Base-by-base conservation (phyloP, 2,329 filamentous ascomycete species). In the Cytospora piceae region DNA sequence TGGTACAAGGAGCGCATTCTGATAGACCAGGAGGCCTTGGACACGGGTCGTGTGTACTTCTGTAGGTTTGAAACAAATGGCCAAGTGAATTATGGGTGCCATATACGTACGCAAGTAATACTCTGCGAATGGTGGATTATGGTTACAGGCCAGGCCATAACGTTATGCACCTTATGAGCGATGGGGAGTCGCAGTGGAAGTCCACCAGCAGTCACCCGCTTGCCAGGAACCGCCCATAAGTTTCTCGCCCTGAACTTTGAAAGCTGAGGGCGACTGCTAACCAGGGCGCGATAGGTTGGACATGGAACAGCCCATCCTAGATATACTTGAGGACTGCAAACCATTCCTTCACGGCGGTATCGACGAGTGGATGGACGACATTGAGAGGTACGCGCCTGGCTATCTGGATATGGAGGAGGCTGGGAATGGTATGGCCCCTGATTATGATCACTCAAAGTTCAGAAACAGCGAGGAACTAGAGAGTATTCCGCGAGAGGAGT, bases 331-430 rank as follows among this genome's bases (percentile, higher is more conserved):
- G 51, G 37, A 62, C 12, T 56, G 51, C 20, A 49, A 32, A 29
- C 27, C 34, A 12, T 29, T 15, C 37, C 24, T 17, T 4, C 17
- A 29, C 2, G 34, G 51, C 29, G 60, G 51, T 8, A 46, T 62
- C 4, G 60, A 62, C 37, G 60, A 62, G 34, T 62, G 60, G 60
- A 55, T 54, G 20, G 51, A 62, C 4, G 60, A 56, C 12, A 62
- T 56, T 14, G 52, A 62, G 60, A 62, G 60, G 17, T 62, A 55
- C n/a, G 60, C 60, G 24, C 60, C 60, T 14, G 60, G 60, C 6
- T 62, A 62, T 27, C 52, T 62, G 24, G 24, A 24, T 14, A 42
- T 62, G 52, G 42, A 46, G 20, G 42, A 46, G 8, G 42, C n/a
- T 22, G 58, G 58, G 14, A 9, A 37, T 3, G 32, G 49, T 5